Evolutionary conservation across 345 rosid genomes (phyloP).

Genomic region (Gossypioides kirkii): DNA sequence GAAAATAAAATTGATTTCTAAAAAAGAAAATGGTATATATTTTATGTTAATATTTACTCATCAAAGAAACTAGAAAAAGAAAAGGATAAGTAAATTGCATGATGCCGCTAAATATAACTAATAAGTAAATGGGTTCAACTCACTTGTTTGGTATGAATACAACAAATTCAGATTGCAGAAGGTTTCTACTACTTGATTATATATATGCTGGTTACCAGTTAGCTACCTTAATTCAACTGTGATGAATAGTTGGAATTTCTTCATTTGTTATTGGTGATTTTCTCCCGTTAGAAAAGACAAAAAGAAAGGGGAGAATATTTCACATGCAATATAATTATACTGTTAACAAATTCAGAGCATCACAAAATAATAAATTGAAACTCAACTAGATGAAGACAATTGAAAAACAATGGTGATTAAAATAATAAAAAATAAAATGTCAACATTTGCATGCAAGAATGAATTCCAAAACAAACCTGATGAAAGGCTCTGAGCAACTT

Average conservation of each 20-base stretch:
- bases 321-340: not conserved
- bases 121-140: not conserved
- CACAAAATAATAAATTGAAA: not conserved
- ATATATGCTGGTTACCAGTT: not conserved
- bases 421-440: not conserved
- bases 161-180: not conserved
- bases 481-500: constrained; percentile 27
- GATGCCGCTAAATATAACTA: not conserved
- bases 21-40: not conserved
- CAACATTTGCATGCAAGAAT: not conserved
- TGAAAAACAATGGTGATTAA: not conserved
- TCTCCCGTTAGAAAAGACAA: not conserved
- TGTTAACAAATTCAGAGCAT: not conserved
- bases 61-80: not conserved
- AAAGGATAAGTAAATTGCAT: not conserved
- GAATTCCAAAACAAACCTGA: constrained; percentile 24
- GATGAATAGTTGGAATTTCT: not conserved
- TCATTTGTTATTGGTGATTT: not conserved
- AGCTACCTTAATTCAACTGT: not conserved
- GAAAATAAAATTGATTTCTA: not conserved
- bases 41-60: not conserved
- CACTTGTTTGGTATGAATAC: not conserved
- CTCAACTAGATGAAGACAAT: not conserved
- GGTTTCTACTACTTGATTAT: not conserved
- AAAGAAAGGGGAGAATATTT: not conserved